Evolutionary conservation across 1,284 basidiomycete genomes (phyloP).

Genomic region (Thelephora terrestris): DNA sequence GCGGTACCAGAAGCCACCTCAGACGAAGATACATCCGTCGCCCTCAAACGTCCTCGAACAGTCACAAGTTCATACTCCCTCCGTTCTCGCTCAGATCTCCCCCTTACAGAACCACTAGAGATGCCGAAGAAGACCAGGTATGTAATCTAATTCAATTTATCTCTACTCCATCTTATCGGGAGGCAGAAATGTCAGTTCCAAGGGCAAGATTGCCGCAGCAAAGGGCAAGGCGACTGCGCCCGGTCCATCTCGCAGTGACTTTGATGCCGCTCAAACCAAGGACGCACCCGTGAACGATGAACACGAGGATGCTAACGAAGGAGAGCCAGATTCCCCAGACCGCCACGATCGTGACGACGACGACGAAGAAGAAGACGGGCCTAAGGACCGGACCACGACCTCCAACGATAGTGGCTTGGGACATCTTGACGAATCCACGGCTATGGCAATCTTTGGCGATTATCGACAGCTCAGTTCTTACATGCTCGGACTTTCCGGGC

Average conservation of each 20-base stretch:
- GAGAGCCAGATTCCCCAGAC: constrained; percentile 29
- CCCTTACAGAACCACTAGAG: constrained; percentile 31
- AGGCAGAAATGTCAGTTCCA: constrained; percentile 29
- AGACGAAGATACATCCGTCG: constrained; percentile 47
- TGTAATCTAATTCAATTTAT: constrained; percentile 14
- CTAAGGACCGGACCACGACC: constrained; percentile 21
- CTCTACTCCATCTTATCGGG: constrained; percentile 5
- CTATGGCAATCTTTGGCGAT: constrained; percentile 77
- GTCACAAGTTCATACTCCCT: constrained; percentile 46
- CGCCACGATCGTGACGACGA: constrained; percentile 35
- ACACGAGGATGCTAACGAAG: constrained; percentile 32
- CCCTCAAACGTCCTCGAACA: constrained; percentile 44
- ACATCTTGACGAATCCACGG: constrained; percentile 62
- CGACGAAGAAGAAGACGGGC: constrained; percentile 33
- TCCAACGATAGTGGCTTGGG: constrained; percentile 36
- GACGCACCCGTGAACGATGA: constrained; percentile 32
- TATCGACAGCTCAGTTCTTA: constrained; percentile 82
- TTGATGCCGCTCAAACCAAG: constrained; percentile 70
- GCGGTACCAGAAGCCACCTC: constrained; percentile 57
- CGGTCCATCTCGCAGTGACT: constrained; percentile 48
- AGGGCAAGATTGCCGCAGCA: constrained; percentile 49
- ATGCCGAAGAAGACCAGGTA: constrained; percentile 72
- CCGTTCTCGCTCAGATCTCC: constrained; percentile 43
- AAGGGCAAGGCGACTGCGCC: constrained; percentile 51
- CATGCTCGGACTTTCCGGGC: constrained; percentile 79